Evolutionary conservation across 1,139 yeast species (phyloP), one percentile per base, ranked within the genome.

Genomic region (Debaryomyces sp.): DNA sequence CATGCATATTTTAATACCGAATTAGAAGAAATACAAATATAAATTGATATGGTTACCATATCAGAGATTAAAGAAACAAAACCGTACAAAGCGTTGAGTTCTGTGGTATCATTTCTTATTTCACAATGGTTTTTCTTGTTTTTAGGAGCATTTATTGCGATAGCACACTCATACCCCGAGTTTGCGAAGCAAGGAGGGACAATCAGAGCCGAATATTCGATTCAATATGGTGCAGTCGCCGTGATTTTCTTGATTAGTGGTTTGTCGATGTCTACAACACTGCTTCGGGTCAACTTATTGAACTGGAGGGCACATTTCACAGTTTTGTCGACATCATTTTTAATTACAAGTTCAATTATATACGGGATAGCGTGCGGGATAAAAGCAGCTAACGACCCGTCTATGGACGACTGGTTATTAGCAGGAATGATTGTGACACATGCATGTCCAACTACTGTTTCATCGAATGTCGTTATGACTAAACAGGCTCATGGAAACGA

Each of bases 381-480:
- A 37, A 75, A 78, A 54, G 73, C 75, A 1, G 81, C 94, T 0
- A 63, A 84, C 55, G 76, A 88, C 60, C 69, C 71, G 4, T 56
- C 64, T 6, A 88, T 90, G 33, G 86, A 85, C 56, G 76, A 80
- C 26, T 89, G 94, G 88, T 75, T 89, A 54, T 71, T 90, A 40
- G 88, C 81, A 49, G 97, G 97, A 0, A 68, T 90, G 55, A 80
- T 91, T 33, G 87, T 89, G 41, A 87, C 96, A 2, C 89, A 89
- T 42, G 81, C 94, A 5, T 89, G 96, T 64, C 97, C 97, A 35
- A 91, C 97, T 12, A 90, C 97, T 0, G 96, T 90, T 17, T 84
- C 94, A 0, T 90, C 92, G 4, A 90, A 90, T 63, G 96, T 90
- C 43, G 92, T 90, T 24, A 89, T 90, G 96, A 90, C 97, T 12